These are phyloP conservation scores for Venustampulla echinocandica DNA, from an alignment of 495 filamentous ascomycete genomes.

Conservation along the genomic window DNA sequence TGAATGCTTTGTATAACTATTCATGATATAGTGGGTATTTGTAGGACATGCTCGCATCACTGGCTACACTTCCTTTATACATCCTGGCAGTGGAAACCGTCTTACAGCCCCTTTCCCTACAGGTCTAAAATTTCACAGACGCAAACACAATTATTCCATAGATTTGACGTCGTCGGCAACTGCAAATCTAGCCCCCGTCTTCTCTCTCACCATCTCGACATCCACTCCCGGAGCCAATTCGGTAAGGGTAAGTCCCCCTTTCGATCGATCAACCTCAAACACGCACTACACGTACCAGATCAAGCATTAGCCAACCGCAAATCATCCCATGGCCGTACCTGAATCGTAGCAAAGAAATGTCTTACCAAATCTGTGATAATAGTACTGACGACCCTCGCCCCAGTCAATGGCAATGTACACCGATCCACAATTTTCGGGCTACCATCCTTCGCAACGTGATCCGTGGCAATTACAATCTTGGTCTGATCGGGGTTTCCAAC, in stretches of 20 bases:
- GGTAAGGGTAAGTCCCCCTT: slow-evolving; percentile 58
- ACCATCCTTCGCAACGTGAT: slow-evolving; percentile 90
- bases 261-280: slow-evolving; percentile 78
- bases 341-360: too few species aligned
- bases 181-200: slow-evolving; percentile 78
- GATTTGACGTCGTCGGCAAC: slow-evolving; percentile 68
- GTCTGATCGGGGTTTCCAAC: slow-evolving; percentile 77
- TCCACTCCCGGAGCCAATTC: slow-evolving; percentile 84
- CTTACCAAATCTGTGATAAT: slow-evolving; percentile 83
- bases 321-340: too few species aligned
- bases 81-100: too few species aligned
- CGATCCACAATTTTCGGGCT: slow-evolving; percentile 83
- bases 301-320: too few species aligned
- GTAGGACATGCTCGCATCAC: too few species aligned
- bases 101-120: too few species aligned
- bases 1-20: too few species aligned
- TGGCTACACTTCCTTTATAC: too few species aligned
- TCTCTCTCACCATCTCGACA: slow-evolving; percentile 76
- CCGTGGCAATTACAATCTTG: slow-evolving; percentile 94
- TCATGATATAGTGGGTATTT: too few species aligned
- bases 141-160: slow-evolving; percentile 69
- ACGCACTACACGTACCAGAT: slow-evolving; percentile 59
- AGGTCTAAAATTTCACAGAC: too few species aligned
- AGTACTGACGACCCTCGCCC: slow-evolving; percentile 69
- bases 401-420: slow-evolving; percentile 84